Conservation (phyloP, 2,329 filamentous ascomycete species). For the Pseudocercospora pini-densiflorae region DNA sequence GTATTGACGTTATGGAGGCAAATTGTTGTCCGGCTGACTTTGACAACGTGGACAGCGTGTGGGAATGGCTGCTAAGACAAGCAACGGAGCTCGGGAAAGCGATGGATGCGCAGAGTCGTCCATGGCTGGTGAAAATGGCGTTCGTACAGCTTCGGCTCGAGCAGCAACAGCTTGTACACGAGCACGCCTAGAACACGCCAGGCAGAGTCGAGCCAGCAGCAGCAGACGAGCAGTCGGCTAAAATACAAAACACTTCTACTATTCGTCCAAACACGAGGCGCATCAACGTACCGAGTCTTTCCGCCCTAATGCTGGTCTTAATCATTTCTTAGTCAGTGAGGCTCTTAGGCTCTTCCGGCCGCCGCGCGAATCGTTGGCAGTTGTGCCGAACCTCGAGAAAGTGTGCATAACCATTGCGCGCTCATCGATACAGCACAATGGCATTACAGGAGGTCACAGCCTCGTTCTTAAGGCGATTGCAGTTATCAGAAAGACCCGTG, state of each 20-base stretch:
- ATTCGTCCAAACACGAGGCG: neutral
- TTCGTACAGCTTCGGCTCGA: constrained; percentile 2
- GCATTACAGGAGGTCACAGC: constrained; percentile 39
- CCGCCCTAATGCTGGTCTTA: constrained; percentile 1
- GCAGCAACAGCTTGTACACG: neutral
- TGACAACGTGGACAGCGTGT: neutral
- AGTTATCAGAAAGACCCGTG: constrained; percentile 25
- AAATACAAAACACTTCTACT: neutral
- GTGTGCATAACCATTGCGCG: neutral
- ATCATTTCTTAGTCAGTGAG: neutral
- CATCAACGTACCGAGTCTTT: neutral
- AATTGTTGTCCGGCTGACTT: neutral
- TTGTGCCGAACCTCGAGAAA: neutral
- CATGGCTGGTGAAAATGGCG: constrained; percentile 8
- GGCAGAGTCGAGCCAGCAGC: neutral
- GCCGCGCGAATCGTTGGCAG: neutral
- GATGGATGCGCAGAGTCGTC: neutral
- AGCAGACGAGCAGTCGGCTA: neutral
- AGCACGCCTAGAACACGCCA: constrained; percentile 4
- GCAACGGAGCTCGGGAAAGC: neutral
- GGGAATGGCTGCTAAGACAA: neutral
- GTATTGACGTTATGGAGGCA: neutral
- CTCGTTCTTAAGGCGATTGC: constrained; percentile 36
- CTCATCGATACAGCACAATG: constrained; percentile 27
- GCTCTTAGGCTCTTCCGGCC: neutral